These are phyloP conservation scores for Leucogyrophana mollusca DNA, from an alignment of 768 basidiomycete species.

Conservation along the genomic window DNA sequence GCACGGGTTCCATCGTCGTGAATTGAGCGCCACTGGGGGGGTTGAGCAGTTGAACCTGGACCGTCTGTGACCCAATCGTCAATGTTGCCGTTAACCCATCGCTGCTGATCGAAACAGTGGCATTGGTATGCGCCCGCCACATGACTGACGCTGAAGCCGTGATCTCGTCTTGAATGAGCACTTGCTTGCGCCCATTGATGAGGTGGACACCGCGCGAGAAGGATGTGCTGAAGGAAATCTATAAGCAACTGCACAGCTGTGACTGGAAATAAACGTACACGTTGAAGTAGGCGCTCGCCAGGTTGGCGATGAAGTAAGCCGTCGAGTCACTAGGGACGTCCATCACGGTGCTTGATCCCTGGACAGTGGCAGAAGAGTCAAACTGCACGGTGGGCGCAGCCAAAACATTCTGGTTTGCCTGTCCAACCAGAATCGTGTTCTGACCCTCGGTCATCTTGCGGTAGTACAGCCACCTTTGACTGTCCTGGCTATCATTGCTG, in stretches of 20 bases:
- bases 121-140: conserved; percentile 98
- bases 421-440: conserved; percentile 83
- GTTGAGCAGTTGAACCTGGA: conserved; percentile 66
- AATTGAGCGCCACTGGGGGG: conserved; percentile 68
- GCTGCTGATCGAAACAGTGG: conserved; percentile 58
- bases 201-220: conserved; percentile 83
- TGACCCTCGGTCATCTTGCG: conserved; percentile 97
- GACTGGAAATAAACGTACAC: conserved; percentile 47
- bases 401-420: conserved; percentile 77
- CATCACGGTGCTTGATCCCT: conserved; percentile 85
- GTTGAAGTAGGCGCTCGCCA: conserved; percentile 72
- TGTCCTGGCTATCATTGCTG: conserved; percentile 62
- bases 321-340: conserved; percentile 62
- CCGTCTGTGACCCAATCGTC: conserved; percentile 62
- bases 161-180: conserved; percentile 94
- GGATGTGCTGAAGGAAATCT: conserved; percentile 46
- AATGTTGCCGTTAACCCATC: conserved; percentile 73
- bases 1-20: conserved; percentile 48
- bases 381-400: conserved; percentile 58
- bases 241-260: conserved; percentile 13
- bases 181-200: conserved; percentile 81
- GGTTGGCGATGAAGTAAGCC: conserved; percentile 78
- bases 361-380: conserved; percentile 57
- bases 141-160: conserved; percentile 53
- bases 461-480: conserved; percentile 87